Conservation (phyloP, 2,329 filamentous ascomycete species). For the Periconia sp. region DNA sequence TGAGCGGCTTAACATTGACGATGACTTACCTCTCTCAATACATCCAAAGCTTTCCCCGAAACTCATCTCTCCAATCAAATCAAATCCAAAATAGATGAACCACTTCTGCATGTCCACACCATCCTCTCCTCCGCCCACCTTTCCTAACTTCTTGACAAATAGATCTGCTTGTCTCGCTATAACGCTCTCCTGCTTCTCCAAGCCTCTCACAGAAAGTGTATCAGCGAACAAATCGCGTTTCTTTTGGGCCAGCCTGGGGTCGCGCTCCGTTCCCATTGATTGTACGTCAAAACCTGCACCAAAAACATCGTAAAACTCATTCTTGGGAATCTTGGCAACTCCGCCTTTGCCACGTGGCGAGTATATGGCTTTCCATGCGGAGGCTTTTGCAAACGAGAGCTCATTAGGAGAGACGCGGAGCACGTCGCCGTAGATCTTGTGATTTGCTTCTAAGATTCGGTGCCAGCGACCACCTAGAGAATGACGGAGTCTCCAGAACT, state of each 20-base stretch:
- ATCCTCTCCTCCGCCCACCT: background rate
- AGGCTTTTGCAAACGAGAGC: constrained; percentile 39
- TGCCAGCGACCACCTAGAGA: no score
- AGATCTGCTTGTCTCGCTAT: no score
- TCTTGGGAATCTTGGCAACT: constrained; percentile 24
- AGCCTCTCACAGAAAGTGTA: background rate
- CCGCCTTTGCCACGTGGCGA: constrained; percentile 11
- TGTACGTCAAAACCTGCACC: constrained; percentile 23
- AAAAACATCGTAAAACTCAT: constrained; percentile 42
- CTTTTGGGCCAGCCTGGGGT: no score
- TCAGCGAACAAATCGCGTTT: background rate
- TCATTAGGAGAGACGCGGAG: constrained; percentile 47
- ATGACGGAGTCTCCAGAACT: no score
- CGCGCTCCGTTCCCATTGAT: constrained; percentile 23
- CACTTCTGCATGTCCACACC: constrained; percentile 5
- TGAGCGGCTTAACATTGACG: no score
- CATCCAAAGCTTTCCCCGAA: constrained; percentile 30
- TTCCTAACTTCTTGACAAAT: constrained; percentile 1
- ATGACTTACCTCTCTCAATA: constrained; percentile 9
- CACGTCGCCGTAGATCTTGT: constrained; percentile 34
- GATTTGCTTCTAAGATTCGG: no score
- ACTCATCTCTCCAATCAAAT: constrained; percentile 27
- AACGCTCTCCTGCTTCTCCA: background rate
- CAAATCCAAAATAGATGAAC: constrained; percentile 13
- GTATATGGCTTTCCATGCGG: constrained; percentile 47